phyloP scores from a whole-genome alignment of 1,284 basidiomycete species.

The Leccinum fallax region DNA sequence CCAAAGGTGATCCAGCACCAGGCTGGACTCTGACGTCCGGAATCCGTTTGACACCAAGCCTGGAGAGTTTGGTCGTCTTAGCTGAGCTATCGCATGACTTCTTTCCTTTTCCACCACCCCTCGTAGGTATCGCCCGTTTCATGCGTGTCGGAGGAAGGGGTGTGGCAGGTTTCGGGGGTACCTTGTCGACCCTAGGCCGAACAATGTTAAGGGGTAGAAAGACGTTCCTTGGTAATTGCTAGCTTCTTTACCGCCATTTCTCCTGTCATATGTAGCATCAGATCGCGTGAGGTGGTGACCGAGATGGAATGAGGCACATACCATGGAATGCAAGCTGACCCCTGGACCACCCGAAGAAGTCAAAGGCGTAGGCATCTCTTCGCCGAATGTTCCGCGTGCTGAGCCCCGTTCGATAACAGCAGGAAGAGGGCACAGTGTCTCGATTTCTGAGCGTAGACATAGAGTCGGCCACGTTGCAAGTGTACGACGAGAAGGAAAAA shows the following conservation, averaged over 20 bases:
- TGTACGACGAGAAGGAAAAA: background rate
- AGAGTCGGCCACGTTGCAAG: slow-evolving; percentile 5
- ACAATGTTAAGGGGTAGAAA: background rate
- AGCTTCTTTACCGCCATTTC: slow-evolving; percentile 1
- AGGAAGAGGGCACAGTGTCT: background rate
- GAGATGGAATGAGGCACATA: slow-evolving; percentile 1
- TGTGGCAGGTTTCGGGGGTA: background rate
- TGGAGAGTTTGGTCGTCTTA: slow-evolving; percentile 4
- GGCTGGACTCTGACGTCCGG: slow-evolving; percentile 2
- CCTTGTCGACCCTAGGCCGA: slow-evolving; percentile 11
- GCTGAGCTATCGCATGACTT: background rate
- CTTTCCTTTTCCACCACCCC: slow-evolving; percentile 25
- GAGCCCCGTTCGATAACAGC: background rate
- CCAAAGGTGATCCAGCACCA: slow-evolving; percentile 3
- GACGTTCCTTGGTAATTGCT: background rate
- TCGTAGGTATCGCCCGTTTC: slow-evolving; percentile 6
- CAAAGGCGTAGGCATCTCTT: background rate
- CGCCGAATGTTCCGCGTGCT: background rate
- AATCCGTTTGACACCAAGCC: slow-evolving; percentile 7
- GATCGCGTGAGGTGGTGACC: background rate
- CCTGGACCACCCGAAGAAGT: background rate
- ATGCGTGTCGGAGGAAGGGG: slow-evolving; percentile 9
- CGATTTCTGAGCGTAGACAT: background rate
- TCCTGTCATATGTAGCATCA: slow-evolving; percentile 2
- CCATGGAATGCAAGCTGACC: background rate